Percentiles rank a stretch among this genome's conserved stretches.
These are phyloP conservation scores for Colletotrichum tamarilloi DNA, from an alignment of 2,329 filamentous ascomycete genomes.

Conservation along the genomic window DNA sequence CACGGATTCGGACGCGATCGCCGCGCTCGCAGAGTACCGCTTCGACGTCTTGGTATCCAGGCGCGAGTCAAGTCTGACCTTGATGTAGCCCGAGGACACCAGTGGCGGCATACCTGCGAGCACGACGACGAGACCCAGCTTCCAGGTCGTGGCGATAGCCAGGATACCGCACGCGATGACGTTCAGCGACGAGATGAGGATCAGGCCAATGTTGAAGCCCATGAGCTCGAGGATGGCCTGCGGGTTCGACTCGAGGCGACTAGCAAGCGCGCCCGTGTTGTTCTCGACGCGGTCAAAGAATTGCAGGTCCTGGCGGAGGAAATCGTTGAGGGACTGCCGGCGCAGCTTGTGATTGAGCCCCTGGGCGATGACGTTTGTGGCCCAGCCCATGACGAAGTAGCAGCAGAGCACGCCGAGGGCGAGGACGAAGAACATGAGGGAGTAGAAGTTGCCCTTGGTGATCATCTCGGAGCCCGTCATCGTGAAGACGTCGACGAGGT, in stretches of 20 bases:
- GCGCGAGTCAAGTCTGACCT: slow-evolving; percentile 52
- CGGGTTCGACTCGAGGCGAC: slow-evolving; percentile 49
- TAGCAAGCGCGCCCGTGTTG: slow-evolving; percentile 49
- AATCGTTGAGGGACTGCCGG: slow-evolving; percentile 43
- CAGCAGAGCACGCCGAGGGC: slow-evolving; percentile 56
- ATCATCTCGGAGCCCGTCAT: slow-evolving; percentile 46
- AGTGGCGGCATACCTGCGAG: slow-evolving; percentile 53
- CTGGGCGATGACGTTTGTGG: slow-evolving; percentile 48
- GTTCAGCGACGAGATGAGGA: slow-evolving; percentile 51
- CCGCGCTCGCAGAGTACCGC: slow-evolving; percentile 48
- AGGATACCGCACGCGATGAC: slow-evolving; percentile 52
- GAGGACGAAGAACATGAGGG: slow-evolving; percentile 65
- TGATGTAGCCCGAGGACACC: slow-evolving; percentile 48
- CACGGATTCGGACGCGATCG: slow-evolving; percentile 56
- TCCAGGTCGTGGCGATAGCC: slow-evolving; percentile 58
- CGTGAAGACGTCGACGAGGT: slow-evolving; percentile 54
- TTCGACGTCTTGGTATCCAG: slow-evolving; percentile 51
- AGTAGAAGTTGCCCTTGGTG: slow-evolving; percentile 61
- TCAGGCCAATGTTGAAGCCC: slow-evolving; percentile 54
- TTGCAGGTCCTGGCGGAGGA: slow-evolving; percentile 53
- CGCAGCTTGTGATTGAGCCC: slow-evolving; percentile 41
- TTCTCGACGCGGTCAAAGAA: slow-evolving; percentile 56
- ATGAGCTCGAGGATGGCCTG: slow-evolving; percentile 54
- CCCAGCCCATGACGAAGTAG: slow-evolving; percentile 54
- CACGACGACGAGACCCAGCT: slow-evolving; percentile 60